Evolutionary conservation across 2,329 filamentous ascomycete genomes (phyloP), one percentile per base, ranked within the genome.

Genomic region (Colletotrichum salicis): DNA sequence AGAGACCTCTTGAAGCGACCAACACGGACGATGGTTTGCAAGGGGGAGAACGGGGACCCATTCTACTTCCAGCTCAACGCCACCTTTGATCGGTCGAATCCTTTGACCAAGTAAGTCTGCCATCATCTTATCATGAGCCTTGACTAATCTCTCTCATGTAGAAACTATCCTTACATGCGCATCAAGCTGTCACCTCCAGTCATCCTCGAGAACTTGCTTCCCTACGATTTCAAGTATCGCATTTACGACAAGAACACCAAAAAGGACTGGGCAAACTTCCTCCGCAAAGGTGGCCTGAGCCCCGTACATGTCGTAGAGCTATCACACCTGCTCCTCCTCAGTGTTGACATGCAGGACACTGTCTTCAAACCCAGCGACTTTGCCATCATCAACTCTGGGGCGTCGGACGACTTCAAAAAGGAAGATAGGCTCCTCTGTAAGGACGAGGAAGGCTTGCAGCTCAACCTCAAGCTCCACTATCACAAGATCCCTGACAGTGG

Each of bases 171-270:
- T 0, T 96, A 96, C 80, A 98, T 99, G 96, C 92, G 91, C 71
- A 88, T 99, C 75, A 94, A 95, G 75, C 88, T 99, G 3, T 97
- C 94, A 29, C 96, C 96, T 0, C 96, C 97, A 0, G 90, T 99
- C 15, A 96, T 97, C 61, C 88, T 99, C 5, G 96, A 99, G 81
- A 99, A 99, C 75, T 85, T 99, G 55, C 84, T 99, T 48, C 96
- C 96, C 0, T 98, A 96, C 79, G 96, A 99, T 82, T 99, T 99
- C 90, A 98, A 99, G 82, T 99, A 99, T 81, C 91, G 96, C 67
- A 98, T 99, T 67, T 99, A 98, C 79, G 96, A 99, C 85, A 98
- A 97, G 84, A 97, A 97, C 80, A 98, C 95, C 0, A 97, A 96
- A 86, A 97, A 97, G 80, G 96, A 99, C 80, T 99, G 96, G 96